Evolutionary conservation across 75 land plant species (phyloP).

Genomic region (Larix kaempferi): DNA sequence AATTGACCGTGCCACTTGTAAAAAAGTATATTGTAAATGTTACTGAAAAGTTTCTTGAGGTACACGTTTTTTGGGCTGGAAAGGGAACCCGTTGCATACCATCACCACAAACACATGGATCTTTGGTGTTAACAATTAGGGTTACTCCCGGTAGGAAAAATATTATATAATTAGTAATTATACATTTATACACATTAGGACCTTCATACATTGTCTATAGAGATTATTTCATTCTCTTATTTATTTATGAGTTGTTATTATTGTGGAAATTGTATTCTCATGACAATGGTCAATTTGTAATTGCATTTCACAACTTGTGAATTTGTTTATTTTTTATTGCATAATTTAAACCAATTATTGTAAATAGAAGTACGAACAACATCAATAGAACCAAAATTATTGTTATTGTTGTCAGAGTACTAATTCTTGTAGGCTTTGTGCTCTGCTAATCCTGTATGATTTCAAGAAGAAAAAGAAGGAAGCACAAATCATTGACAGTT

Average conservation of each 20-base stretch:
- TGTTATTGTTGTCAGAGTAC: conserved; percentile 4
- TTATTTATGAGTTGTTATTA: too few species aligned
- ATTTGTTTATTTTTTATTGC: background rate
- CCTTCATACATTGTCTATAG: background rate
- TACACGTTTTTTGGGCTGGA: conserved; percentile 20
- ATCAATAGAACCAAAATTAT: background rate
- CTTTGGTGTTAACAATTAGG: conserved; percentile 20
- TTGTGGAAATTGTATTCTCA: too few species aligned
- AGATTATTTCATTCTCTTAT: too few species aligned
- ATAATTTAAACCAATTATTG: background rate
- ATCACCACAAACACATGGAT: conserved; percentile 10
- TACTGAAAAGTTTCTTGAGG: conserved; percentile 15
- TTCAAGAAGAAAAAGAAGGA: background rate
- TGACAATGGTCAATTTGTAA: too few species aligned
- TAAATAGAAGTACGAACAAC: background rate
- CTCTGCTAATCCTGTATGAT: background rate
- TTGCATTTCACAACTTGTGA: too few species aligned
- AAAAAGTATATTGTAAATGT: conserved; percentile 9
- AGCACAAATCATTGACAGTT: background rate
- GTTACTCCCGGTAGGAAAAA: conserved; percentile 13
- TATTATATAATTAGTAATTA: background rate
- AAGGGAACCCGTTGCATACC: conserved; percentile 23
- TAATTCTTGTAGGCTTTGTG: background rate
- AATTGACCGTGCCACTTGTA: background rate
- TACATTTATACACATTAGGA: background rate